Conservation (phyloP, 352 stramenopile species). For the Phytopythium aichiense region DNA sequence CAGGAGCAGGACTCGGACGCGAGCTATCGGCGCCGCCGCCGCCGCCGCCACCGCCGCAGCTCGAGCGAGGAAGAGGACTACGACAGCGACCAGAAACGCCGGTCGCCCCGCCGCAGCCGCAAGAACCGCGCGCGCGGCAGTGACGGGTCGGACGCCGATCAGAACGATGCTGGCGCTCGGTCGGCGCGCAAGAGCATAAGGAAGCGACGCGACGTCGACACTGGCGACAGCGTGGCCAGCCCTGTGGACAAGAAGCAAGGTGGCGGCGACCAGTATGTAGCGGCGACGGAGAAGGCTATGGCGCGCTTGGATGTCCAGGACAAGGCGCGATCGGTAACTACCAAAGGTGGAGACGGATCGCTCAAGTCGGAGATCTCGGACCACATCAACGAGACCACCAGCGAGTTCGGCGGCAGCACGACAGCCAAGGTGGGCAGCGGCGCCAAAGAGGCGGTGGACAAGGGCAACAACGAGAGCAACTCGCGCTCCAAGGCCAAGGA, state of each 20-base stretch:
- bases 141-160: constrained; percentile 19
- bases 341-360: background rate
- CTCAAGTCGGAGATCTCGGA: constrained; percentile 16
- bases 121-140: constrained; percentile 40
- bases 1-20: constrained; percentile 46
- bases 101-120: constrained; percentile 19
- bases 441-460: constrained; percentile 14
- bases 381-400: constrained; percentile 6
- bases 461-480: constrained; percentile 15
- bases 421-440: constrained; percentile 3
- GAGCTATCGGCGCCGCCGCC: constrained; percentile 31
- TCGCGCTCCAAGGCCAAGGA: constrained; percentile 5
- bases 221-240: background rate
- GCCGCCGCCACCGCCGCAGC: constrained; percentile 34
- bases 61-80: constrained; percentile 58
- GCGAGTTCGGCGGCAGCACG: background rate
- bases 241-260: constrained; percentile 21
- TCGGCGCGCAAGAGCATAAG: constrained; percentile 21
- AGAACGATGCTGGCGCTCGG: constrained; percentile 18
- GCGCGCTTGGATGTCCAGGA: constrained; percentile 29
- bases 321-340: constrained; percentile 11
- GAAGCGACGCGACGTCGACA: constrained; percentile 8
- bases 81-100: constrained; percentile 49
- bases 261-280: constrained; percentile 4
- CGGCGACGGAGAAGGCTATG: constrained; percentile 30